phyloP scores from a whole-genome alignment of 2,329 filamentous ascomycete species.

The Aspergillus proliferans region DNA sequence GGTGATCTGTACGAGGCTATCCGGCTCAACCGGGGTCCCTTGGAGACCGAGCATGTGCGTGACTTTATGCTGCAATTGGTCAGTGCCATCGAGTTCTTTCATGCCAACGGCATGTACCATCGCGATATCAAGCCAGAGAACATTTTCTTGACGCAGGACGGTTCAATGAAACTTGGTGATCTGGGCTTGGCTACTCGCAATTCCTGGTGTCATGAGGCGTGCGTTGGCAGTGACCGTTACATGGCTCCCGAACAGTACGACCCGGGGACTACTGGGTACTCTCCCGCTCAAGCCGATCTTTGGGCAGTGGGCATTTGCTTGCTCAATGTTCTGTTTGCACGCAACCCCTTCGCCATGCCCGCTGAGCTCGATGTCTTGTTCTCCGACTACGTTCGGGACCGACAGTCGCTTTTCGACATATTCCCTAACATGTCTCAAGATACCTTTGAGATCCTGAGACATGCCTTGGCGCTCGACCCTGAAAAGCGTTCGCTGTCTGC shows the following conservation, averaged over 20 bases:
- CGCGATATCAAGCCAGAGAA: constrained; percentile 99
- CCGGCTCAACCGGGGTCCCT: constrained; percentile 74
- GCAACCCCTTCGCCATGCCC: constrained; percentile 90
- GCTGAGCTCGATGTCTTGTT: constrained; percentile 88
- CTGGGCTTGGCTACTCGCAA: constrained; percentile 90
- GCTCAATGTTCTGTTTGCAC: constrained; percentile 91
- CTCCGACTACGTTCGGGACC: constrained; percentile 85
- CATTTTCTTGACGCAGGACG: constrained; percentile 84
- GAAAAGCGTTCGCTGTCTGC: constrained; percentile 75
- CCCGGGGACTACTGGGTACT: constrained; percentile 78
- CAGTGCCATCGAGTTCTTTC: constrained; percentile 82
- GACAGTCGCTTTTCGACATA: constrained; percentile 93
- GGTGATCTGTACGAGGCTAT: constrained; percentile 98
- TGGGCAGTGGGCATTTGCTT: constrained; percentile 97
- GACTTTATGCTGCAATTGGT: constrained; percentile 96
- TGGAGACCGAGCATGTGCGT: constrained; percentile 93
- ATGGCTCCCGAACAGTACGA: constrained; percentile 99
- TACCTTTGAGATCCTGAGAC: constrained; percentile 85
- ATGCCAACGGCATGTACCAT: constrained; percentile 85
- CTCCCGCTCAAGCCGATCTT: constrained; percentile 85
- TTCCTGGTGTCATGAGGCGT: constrained; percentile 83
- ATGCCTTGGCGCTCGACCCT: constrained; percentile 88
- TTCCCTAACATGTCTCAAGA: constrained; percentile 99
- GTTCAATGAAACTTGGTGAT: constrained; percentile 92
- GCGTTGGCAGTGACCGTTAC: constrained; percentile 95